These are phyloP conservation scores for Pichia heedii DNA, from an alignment of 805 yeast genomes.

Conservation along the genomic window DNA sequence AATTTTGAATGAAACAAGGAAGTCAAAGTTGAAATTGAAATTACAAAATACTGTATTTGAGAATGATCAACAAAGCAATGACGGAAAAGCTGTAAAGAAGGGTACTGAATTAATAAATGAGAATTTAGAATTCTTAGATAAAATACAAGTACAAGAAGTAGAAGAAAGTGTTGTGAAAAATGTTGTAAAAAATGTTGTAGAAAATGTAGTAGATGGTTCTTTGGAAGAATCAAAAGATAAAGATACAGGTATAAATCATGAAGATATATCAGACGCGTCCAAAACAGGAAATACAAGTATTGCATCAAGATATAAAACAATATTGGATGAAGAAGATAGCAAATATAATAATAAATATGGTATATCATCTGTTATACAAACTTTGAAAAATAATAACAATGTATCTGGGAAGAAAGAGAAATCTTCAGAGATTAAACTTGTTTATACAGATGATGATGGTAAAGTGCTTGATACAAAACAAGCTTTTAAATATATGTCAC, in stretches of 20 bases:
- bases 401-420: no score
- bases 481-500: slow-evolving; percentile 71
- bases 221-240: no score
- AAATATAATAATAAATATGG: slow-evolving; percentile 3
- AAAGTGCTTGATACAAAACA: slow-evolving; percentile 49
- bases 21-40: slow-evolving; percentile 2
- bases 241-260: no score
- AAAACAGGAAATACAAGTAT: no score
- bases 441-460: slow-evolving; percentile 60
- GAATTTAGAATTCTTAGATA: slow-evolving; percentile 28
- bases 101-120: slow-evolving; percentile 27
- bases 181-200: not conserved
- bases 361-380: slow-evolving; percentile 3
- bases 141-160: slow-evolving; percentile 18
- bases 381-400: not conserved
- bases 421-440: slow-evolving; percentile 39
- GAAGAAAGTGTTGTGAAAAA: slow-evolving; percentile 8
- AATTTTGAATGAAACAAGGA: slow-evolving; percentile 24
- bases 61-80: not conserved
- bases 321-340: slow-evolving; percentile 1
- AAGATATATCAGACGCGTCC: no score
- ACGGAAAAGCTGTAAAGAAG: not conserved
- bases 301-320: slow-evolving; percentile 15
- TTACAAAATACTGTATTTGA: slow-evolving; percentile 1
- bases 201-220: no score